Conservation (phyloP, 768 basidiomycete genomes). For the Lactarius psammicola region DNA sequence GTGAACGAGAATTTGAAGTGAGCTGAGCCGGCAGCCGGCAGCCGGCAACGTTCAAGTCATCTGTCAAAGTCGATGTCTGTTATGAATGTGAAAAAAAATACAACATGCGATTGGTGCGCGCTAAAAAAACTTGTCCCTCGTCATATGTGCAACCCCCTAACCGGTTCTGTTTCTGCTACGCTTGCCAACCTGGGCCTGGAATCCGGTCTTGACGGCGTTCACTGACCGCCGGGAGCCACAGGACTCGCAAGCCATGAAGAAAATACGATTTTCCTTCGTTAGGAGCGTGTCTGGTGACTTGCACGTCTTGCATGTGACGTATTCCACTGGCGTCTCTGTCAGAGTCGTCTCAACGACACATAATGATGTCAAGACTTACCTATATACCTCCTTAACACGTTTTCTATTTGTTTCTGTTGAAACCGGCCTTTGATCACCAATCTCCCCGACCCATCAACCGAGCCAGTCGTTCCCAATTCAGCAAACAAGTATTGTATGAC, state of each 20-base stretch:
- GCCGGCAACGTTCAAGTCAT: slow-evolving; percentile 16
- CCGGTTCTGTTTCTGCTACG: slow-evolving; percentile 80
- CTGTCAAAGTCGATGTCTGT: slow-evolving; percentile 25
- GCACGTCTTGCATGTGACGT: slow-evolving; percentile 99
- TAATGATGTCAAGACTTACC: slow-evolving; percentile 51
- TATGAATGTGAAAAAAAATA: slow-evolving; percentile 26
- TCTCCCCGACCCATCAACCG: slow-evolving; percentile 87
- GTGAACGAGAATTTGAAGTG: slow-evolving; percentile 20
- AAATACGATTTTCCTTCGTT: slow-evolving; percentile 97
- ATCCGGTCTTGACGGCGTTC: slow-evolving; percentile 97
- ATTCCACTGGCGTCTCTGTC: slow-evolving; percentile 65
- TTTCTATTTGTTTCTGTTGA: slow-evolving; percentile 98
- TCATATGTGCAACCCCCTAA: slow-evolving; percentile 32
- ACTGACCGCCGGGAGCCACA: slow-evolving; percentile 91
- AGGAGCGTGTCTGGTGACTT: slow-evolving; percentile 97
- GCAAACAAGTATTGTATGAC: slow-evolving; percentile 96
- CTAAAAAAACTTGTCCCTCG: slow-evolving; percentile 18
- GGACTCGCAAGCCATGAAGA: slow-evolving; percentile 94
- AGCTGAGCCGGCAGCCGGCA: slow-evolving; percentile 11
- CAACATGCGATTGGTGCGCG: slow-evolving; percentile 28
- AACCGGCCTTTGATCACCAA: slow-evolving; percentile 97
- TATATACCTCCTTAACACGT: slow-evolving; percentile 93
- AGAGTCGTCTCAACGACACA: slow-evolving; percentile 7
- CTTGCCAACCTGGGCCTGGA: slow-evolving; percentile 93
- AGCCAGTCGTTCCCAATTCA: slow-evolving; percentile 97